Conservation (phyloP, 2,329 filamentous ascomycete species). For the Cucurbitaria berberidis region DNA sequence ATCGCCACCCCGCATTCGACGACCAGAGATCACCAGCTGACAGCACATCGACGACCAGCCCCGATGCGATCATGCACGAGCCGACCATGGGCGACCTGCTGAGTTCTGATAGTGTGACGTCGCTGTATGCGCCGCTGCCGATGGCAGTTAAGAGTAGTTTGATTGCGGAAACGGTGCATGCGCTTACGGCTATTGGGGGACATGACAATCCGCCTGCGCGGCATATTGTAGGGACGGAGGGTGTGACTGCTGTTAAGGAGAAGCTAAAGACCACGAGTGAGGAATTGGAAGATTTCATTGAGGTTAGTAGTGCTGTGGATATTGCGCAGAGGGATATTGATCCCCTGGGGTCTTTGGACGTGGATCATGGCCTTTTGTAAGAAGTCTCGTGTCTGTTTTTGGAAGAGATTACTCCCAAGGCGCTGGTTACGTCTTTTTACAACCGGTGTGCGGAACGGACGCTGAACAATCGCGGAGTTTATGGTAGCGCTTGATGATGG, state of each 20-base stretch:
- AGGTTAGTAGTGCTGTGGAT: slow-evolving; percentile 85
- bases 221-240: slow-evolving; percentile 92
- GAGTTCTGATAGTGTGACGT: slow-evolving; percentile 60
- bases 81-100: slow-evolving; percentile 54
- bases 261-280: slow-evolving; percentile 96
- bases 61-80: slow-evolving; percentile 33
- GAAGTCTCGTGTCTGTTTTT: no score
- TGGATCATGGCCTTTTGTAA: slow-evolving; percentile 17
- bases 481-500: no score
- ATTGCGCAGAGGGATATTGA: slow-evolving; percentile 55
- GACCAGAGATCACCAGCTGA: slow-evolving; percentile 42
- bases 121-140: slow-evolving; percentile 75
- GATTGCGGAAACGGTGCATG: slow-evolving; percentile 88
- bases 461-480: no score
- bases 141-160: slow-evolving; percentile 72
- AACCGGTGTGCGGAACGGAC: no score
- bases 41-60: slow-evolving; percentile 38
- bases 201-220: slow-evolving; percentile 94
- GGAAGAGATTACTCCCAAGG: no score
- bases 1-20: slow-evolving; percentile 30
- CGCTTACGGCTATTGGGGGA: slow-evolving; percentile 87
- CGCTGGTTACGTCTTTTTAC: no score
- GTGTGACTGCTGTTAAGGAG: slow-evolving; percentile 86
- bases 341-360: slow-evolving; percentile 6
- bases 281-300: slow-evolving; percentile 94